Conservation (phyloP, 345 rosid genomes). For the Populus nigra region DNA sequence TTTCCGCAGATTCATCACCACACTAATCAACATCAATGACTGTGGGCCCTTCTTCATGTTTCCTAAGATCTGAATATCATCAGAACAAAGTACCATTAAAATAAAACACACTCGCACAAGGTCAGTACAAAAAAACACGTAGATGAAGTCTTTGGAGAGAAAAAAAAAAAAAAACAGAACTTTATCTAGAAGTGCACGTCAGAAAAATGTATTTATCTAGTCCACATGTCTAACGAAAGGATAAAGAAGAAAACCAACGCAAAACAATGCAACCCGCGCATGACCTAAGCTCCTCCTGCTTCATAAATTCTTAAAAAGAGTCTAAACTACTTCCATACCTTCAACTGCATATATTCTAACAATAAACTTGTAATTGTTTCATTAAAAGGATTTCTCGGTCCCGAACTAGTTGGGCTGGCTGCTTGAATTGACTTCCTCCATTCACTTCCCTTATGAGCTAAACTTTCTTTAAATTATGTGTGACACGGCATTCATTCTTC, state of each 20-base stretch:
- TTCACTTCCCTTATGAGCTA: not conserved
- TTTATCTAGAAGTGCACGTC: not conserved
- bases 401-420: not conserved
- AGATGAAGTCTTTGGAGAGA: not conserved
- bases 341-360: not conserved
- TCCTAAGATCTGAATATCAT: constrained; percentile 64
- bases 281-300: not conserved
- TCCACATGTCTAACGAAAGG: not conserved
- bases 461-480: not conserved
- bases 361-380: not conserved
- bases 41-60: constrained; percentile 67
- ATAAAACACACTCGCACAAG: not conserved
- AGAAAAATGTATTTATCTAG: not conserved
- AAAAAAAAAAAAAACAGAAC: not conserved
- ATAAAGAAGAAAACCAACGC: not conserved
- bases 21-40: constrained; percentile 68
- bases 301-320: too few species aligned
- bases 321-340: not conserved
- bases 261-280: not conserved
- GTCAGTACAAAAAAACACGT: not conserved
- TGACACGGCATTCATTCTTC: too few species aligned
- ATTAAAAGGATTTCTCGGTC: not conserved
- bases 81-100: not conserved
- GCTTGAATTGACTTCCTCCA: not conserved
- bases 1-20: constrained; percentile 71